Conservation (phyloP, 768 basidiomycete genomes). For the Tremella fuciformis region DNA sequence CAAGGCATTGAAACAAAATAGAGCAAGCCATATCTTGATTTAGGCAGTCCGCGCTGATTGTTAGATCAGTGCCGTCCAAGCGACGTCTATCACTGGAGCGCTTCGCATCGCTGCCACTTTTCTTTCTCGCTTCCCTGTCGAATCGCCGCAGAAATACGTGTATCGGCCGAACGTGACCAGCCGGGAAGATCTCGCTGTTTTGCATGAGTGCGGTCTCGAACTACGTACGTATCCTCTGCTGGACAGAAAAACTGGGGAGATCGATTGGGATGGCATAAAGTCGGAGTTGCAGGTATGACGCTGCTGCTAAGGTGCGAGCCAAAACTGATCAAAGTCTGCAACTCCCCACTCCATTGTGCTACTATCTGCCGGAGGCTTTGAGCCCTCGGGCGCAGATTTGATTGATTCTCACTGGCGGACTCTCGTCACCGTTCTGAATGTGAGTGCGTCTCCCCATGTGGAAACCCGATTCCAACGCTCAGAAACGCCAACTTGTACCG, state of each 20-base stretch:
- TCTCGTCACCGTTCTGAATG: conserved; percentile 45
- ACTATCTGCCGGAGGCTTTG: conserved; percentile 54
- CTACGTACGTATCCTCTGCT: conserved; percentile 39
- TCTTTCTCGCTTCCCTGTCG: conserved; percentile 35
- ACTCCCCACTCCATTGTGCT: conserved; percentile 68
- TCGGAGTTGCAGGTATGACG: conserved; percentile 37
- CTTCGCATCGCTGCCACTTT: conserved; percentile 46
- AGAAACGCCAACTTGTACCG: conserved; percentile 52
- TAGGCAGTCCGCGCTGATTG: neutral
- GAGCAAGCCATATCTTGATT: conserved; percentile 25
- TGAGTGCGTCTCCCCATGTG: conserved; percentile 15
- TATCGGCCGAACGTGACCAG: conserved; percentile 46
- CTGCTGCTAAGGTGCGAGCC: neutral
- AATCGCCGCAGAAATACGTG: conserved; percentile 23
- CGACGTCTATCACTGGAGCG: conserved; percentile 41
- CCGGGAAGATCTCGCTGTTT: conserved; percentile 37
- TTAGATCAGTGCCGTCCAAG: conserved; percentile 46
- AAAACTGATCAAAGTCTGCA: conserved; percentile 57
- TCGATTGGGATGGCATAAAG: conserved; percentile 48
- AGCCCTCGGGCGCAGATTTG: conserved; percentile 56
- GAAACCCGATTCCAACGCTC: neutral
- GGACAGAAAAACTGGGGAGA: conserved; percentile 39
- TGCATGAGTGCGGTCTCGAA: conserved; percentile 47
- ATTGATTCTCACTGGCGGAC: conserved; percentile 44
- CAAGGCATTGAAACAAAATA: conserved; percentile 31